These are phyloP conservation scores for Streptanthus diversifolius DNA, from an alignment of 345 rosid genomes.

Conservation along the genomic window DNA sequence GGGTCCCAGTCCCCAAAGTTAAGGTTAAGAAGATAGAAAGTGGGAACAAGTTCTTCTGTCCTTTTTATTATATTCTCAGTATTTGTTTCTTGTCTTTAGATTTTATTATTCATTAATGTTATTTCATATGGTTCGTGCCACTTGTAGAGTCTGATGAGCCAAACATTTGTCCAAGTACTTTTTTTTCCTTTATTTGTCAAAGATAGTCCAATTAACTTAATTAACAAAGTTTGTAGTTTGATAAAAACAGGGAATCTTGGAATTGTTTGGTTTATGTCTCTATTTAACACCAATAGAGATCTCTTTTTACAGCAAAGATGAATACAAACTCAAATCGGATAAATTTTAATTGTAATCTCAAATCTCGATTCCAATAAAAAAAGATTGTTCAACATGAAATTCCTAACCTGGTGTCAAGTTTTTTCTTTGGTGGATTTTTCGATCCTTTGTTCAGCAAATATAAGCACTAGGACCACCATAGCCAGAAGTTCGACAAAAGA, in stretches of 20 bases:
- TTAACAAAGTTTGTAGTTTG: not conserved
- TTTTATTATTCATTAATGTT: not conserved
- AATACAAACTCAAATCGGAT: too few relatives aligned
- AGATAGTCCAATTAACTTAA: not conserved
- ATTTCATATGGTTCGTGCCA: conserved; percentile 7
- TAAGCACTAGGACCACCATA: too few relatives aligned
- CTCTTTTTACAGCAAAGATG: too few relatives aligned
- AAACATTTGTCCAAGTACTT: not conserved
- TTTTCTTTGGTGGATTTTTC: too few relatives aligned
- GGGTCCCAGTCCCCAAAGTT: conserved; percentile 28
- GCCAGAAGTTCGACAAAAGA: too few relatives aligned
- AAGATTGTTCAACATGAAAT: too few relatives aligned
- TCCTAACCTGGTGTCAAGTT: too few relatives aligned
- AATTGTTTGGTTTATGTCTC: not conserved
- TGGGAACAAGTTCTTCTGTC: conserved; percentile 26
- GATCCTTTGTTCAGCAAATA: too few relatives aligned
- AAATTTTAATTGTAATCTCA: too few relatives aligned
- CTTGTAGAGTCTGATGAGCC: conserved; percentile 19
- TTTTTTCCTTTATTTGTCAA: not conserved
- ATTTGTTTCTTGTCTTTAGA: conserved; percentile 9
- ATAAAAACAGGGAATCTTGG: not conserved
- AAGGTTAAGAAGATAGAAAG: conserved; percentile 15
- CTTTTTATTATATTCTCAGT: conserved; percentile 8
- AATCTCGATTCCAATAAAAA: too few relatives aligned
- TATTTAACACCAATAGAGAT: not conserved